Evolutionary conservation across 2,329 filamentous ascomycete genomes (phyloP).

Genomic region (Cytospora paraplurivora): DNA sequence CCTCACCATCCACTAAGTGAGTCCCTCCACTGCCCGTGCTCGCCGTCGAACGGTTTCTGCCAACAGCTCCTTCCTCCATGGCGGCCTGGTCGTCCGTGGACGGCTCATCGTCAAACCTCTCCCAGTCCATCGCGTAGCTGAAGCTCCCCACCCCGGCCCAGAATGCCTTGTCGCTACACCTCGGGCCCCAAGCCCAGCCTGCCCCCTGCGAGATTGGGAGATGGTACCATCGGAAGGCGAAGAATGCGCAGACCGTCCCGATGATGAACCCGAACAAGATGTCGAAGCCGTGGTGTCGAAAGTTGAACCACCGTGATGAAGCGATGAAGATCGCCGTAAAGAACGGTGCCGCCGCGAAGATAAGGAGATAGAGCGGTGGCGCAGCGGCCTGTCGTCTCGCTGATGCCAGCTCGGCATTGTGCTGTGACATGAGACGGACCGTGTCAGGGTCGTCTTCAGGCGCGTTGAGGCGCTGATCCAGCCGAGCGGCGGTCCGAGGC

Average conservation of each 20-base stretch:
- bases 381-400: slow-evolving; percentile 76
- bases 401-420: slow-evolving; percentile 48
- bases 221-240: slow-evolving; percentile 85
- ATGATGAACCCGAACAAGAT: slow-evolving; percentile 83
- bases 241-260: slow-evolving; percentile 69
- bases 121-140: slow-evolving; percentile 54
- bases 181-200: slow-evolving; percentile 87
- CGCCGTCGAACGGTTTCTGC: slow-evolving; percentile 12
- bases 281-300: slow-evolving; percentile 89
- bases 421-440: slow-evolving; percentile 38
- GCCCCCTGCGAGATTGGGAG: slow-evolving; percentile 75
- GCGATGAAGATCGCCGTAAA: slow-evolving; percentile 77
- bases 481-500: slow-evolving; percentile 39
- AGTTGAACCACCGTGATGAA: slow-evolving; percentile 85
- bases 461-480: slow-evolving; percentile 34
- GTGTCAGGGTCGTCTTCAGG: slow-evolving; percentile 35
- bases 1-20: slow-evolving; percentile 5
- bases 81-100: slow-evolving; percentile 38
- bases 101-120: slow-evolving; percentile 27
- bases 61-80: slow-evolving; percentile 21
- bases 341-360: slow-evolving; percentile 70
- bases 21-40: slow-evolving; percentile 18
- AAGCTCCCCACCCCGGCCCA: slow-evolving; percentile 71
- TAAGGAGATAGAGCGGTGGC: slow-evolving; percentile 77
- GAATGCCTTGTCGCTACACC: slow-evolving; percentile 73